phyloP scores from a whole-genome alignment of 116 monocot species.

The Trichopus zeylanicus region DNA sequence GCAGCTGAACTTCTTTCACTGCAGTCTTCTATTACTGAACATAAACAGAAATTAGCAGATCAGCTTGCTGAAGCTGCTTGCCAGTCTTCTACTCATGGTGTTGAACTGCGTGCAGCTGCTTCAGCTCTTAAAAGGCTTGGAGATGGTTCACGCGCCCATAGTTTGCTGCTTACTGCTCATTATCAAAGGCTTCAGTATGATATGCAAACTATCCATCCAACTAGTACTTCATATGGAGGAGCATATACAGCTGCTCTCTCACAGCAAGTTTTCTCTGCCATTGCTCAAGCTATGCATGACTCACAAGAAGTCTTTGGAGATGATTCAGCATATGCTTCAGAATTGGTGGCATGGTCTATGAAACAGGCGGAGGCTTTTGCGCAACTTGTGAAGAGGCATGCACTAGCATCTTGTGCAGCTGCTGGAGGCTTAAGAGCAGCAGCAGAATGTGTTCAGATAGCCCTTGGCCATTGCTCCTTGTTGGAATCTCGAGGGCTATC shows the following conservation, averaged over 20 bases:
- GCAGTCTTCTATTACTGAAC: constrained; percentile 40
- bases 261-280: constrained; percentile 93
- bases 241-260: constrained; percentile 95
- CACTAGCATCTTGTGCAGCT: constrained; percentile 87
- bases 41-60: constrained; percentile 70
- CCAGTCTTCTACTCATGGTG: constrained; percentile 84
- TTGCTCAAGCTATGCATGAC: constrained; percentile 90
- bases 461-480: constrained; percentile 91
- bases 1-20: constrained; percentile 36
- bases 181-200: constrained; percentile 76
- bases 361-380: constrained; percentile 84
- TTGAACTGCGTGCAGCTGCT: constrained; percentile 89
- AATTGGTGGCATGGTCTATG: constrained; percentile 84
- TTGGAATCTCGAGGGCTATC: constrained; percentile 80
- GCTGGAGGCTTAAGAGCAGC: constrained; percentile 93
- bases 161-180: constrained; percentile 77
- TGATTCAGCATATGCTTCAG: constrained; percentile 74
- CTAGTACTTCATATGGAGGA: constrained; percentile 91
- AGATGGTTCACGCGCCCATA: constrained; percentile 88
- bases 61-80: constrained; percentile 95
- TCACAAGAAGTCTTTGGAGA: constrained; percentile 83
- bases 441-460: constrained; percentile 96
- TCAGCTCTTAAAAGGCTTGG: constrained; percentile 96
- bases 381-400: constrained; percentile 86
- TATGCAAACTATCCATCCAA: constrained; percentile 96